Percentiles rank a stretch among this genome's conserved stretches.
Conservation (phyloP, 352 stramenopile species). For the Phytopythium oedochilum region DNA sequence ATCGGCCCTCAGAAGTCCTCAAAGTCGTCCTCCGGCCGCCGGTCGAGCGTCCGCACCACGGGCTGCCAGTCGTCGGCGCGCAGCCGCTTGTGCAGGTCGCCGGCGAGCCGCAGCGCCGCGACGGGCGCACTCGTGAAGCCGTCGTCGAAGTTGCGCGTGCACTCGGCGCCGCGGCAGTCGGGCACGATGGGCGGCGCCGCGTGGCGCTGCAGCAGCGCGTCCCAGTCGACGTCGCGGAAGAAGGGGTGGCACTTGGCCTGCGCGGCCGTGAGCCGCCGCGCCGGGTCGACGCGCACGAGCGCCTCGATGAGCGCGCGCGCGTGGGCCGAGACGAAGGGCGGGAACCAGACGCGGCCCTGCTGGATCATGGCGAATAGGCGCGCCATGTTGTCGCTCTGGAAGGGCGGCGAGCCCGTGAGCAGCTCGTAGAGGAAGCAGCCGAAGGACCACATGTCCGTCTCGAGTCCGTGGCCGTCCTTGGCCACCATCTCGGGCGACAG, state of each 20-base stretch:
- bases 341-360: constrained; percentile 60
- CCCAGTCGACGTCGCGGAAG: constrained; percentile 67
- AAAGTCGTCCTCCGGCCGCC: constrained; percentile 1
- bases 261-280: constrained; percentile 39
- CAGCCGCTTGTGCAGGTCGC: constrained; percentile 28
- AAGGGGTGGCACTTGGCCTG: constrained; percentile 75
- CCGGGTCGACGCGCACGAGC: constrained; percentile 43
- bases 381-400: constrained; percentile 58
- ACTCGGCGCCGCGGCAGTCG: constrained; percentile 45
- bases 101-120: constrained; percentile 27
- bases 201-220: constrained; percentile 56
- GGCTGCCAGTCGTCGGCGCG: constrained; percentile 17
- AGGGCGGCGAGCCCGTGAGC: constrained; percentile 63
- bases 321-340: constrained; percentile 42
- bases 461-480: constrained; percentile 61
- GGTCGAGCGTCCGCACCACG: neutral
- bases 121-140: constrained; percentile 72
- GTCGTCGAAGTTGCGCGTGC: constrained; percentile 83
- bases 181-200: constrained; percentile 62
- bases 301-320: constrained; percentile 46
- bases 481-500: constrained; percentile 83
- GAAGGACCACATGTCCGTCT: constrained; percentile 87
- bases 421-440: constrained; percentile 85
- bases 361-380: constrained; percentile 65
- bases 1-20: constrained; percentile 5